Evolutionary conservation across 371 early-diverging fungal genomes (phyloP), one percentile per base, ranked within the genome.

Genomic region (Cokeromyces recurvatus): DNA sequence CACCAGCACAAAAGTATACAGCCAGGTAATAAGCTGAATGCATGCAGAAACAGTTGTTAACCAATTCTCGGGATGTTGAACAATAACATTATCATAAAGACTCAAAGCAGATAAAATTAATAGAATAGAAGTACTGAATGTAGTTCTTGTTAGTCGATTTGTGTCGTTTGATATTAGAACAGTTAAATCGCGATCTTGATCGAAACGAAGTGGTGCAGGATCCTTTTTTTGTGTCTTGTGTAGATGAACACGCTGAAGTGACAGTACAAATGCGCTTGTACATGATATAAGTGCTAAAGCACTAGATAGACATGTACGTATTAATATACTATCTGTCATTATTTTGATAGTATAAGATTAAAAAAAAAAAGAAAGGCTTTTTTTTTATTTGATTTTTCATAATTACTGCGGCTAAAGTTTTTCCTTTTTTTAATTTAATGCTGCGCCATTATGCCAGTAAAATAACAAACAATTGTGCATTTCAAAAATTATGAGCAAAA

Each of bases 1-100:
- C 1, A 52, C 48, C 23, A 66, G 44, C 3, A 58, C 55, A 14
- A 38, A 31, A 16, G 53, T 44, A 52, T 66, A 66, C 1, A 62
- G 12, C 62, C 66, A 66, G 22, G 59, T 32, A 21, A 59, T 20
- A 10, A 59, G 45, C n/a, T 45, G 47, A 12, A 31, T 27, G 38
- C 43, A 39, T 20, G 17, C 20, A 23, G 46, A 47, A n/a, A 49
- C 42, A n/a, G 36, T 24, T 14, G 15, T 15, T 14, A 15, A 9
- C 35, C 35, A 34, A 34, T 34, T 34, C 10, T 15, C 15, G 4
- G 35, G 35, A 9, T 34, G 8, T 29, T 29, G 29, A 3, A 23
- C 9, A 8, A 17, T 20, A 11, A 55, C 35, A 0, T n/a, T 9
- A 9, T 42, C 21, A 32, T 53, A 59, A 9, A 64, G 43, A 23